Conservation (phyloP, 192 early-diverging fungal species). For the Chytriomyces sp. region DNA sequence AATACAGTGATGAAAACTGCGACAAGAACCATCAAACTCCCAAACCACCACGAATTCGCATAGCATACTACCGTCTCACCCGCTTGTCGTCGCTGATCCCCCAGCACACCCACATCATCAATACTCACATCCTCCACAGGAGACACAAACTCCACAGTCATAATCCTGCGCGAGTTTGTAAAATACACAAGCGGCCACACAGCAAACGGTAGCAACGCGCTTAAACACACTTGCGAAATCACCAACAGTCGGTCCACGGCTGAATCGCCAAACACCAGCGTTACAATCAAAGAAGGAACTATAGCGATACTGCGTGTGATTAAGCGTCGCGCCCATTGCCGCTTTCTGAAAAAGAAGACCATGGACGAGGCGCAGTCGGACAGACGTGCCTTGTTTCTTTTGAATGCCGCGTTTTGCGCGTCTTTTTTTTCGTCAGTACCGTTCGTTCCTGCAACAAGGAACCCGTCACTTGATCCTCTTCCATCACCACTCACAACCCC, state of each 20-base stretch:
- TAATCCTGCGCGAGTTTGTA: conserved; percentile 50
- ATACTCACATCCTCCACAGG: too few species aligned
- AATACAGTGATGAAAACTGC: too few species aligned
- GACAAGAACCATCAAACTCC: too few species aligned
- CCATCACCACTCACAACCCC: too few species aligned
- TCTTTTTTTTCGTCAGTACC: not conserved
- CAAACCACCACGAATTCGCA: too few species aligned
- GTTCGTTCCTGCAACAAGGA: not conserved
- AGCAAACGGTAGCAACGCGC: conserved; percentile 75
- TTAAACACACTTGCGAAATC: conserved; percentile 72
- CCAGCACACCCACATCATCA: too few species aligned
- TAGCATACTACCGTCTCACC: too few species aligned
- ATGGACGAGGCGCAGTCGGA: not conserved
- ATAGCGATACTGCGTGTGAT: conserved; percentile 66
- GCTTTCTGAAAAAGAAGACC: conserved; percentile 29
- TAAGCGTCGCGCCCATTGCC: conserved; percentile 63
- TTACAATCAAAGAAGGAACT: conserved; percentile 67
- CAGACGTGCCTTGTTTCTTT: not conserved
- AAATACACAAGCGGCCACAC: conserved; percentile 73
- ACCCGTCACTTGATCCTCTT: not conserved
- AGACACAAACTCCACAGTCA: conserved; percentile 40
- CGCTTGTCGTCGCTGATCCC: too few species aligned
- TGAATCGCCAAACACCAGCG: conserved; percentile 53
- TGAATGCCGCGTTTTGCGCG: conserved; percentile 34
- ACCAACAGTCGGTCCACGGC: conserved; percentile 59